These are phyloP conservation scores for Phytophthora kernoviae DNA, from an alignment of 352 stramenopile species.

Conservation along the genomic window DNA sequence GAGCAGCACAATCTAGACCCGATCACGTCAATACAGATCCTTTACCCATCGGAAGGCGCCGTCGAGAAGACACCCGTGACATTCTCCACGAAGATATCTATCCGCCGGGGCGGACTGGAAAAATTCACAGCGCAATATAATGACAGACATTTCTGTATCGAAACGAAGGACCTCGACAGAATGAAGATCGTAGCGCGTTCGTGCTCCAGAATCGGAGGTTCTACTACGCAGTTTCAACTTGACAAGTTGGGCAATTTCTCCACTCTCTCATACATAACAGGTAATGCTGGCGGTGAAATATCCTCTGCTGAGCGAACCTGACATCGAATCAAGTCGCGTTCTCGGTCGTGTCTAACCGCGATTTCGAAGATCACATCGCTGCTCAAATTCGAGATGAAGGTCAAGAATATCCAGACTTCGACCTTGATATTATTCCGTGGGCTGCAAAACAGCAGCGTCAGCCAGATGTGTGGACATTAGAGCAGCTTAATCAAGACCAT, in stretches of 20 bases:
- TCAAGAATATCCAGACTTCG: constrained; percentile 2
- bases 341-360: not conserved
- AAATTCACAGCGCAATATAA: not conserved
- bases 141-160: not conserved
- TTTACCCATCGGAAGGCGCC: not conserved
- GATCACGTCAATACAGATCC: not conserved
- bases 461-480: not conserved
- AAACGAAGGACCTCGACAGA: not conserved
- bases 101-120: not conserved
- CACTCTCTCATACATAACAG: not conserved
- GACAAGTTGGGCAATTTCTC: not conserved
- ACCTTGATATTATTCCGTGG: constrained; percentile 8
- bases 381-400: not conserved
- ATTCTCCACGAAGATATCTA: not conserved
- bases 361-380: not conserved
- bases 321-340: not conserved
- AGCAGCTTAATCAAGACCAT: constrained; percentile 1
- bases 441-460: constrained; percentile 2
- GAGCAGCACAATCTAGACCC: not conserved
- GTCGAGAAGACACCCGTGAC: not conserved
- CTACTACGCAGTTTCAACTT: not conserved
- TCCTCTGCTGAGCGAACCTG: not conserved
- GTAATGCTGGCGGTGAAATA: not conserved
- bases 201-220: not conserved
- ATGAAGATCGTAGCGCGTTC: not conserved